Conservation (phyloP, 768 basidiomycete genomes). For the Nidularia pulvinata region DNA sequence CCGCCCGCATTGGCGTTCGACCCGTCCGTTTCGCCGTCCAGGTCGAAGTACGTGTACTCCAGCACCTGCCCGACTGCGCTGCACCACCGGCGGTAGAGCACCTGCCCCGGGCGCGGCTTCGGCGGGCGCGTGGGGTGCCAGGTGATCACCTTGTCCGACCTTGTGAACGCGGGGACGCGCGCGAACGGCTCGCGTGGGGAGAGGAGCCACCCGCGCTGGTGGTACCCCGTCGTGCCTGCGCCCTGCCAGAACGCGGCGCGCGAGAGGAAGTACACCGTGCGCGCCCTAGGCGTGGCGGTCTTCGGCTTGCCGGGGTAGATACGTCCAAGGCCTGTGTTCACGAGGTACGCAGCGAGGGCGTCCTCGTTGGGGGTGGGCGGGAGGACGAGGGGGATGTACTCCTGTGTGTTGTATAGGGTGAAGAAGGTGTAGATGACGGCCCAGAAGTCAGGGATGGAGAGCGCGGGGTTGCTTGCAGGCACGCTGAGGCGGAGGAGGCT, state of each 20-base stretch:
- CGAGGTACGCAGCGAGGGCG: slow-evolving; percentile 32
- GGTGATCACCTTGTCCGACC: slow-evolving; percentile 44
- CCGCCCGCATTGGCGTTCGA: slow-evolving; percentile 5
- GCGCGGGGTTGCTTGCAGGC: slow-evolving; percentile 11
- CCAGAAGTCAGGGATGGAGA: slow-evolving; percentile 34
- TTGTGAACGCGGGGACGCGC: slow-evolving; percentile 37
- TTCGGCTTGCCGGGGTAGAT: slow-evolving; percentile 5
- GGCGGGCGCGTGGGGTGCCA: slow-evolving; percentile 48
- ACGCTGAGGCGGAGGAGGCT: slow-evolving; percentile 16
- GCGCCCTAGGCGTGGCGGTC: slow-evolving; percentile 7
- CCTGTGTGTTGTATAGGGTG: slow-evolving; percentile 31
- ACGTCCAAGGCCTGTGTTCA: slow-evolving; percentile 33
- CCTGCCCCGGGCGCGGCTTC: slow-evolving; percentile 36
- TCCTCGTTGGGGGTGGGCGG: slow-evolving; percentile 22
- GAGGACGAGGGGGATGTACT: slow-evolving; percentile 38
- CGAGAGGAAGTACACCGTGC: slow-evolving; percentile 32
- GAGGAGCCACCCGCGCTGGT: slow-evolving; percentile 20
- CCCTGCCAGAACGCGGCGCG: slow-evolving; percentile 50
- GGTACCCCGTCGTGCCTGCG: slow-evolving; percentile 37
- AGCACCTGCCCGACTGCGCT: slow-evolving; percentile 24
- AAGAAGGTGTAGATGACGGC: slow-evolving; percentile 38
- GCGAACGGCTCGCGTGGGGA: slow-evolving; percentile 30
- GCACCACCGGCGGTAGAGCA: slow-evolving; percentile 39
- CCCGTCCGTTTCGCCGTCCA: slow-evolving; percentile 19
- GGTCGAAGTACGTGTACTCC: slow-evolving; percentile 29